These are phyloP conservation scores for Entonaema liquescens DNA, from an alignment of 495 filamentous ascomycete species.

Conservation along the genomic window DNA sequence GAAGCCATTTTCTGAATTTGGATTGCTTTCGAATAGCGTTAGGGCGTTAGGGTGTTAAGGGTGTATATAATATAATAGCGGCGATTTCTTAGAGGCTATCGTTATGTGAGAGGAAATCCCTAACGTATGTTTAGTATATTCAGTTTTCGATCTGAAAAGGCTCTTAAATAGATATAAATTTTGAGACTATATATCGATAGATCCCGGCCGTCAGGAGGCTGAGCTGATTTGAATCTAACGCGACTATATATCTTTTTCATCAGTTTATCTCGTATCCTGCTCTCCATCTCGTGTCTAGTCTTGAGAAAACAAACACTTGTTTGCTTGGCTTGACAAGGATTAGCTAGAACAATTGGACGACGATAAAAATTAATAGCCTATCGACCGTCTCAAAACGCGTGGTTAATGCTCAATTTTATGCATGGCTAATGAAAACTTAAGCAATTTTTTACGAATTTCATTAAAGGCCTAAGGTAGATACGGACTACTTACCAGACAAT, in stretches of 20 bases:
- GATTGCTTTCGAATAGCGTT: not conserved
- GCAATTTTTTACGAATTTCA: no score
- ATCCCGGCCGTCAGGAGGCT: conserved; percentile 3
- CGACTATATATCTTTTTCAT: not conserved
- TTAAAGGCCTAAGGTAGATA: no score
- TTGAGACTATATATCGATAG: not conserved
- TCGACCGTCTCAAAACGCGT: no score
- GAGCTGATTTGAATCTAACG: conserved; percentile 7
- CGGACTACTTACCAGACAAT: no score
- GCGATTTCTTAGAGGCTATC: no score
- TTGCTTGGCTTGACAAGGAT: conserved; percentile 1
- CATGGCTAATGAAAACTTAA: no score
- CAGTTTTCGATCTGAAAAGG: not conserved
- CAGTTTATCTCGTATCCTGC: conserved; percentile 28
- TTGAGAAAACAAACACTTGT: not conserved
- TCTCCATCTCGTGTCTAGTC: no score
- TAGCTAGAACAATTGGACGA: conserved; percentile 3
- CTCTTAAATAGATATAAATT: conserved; percentile 13
- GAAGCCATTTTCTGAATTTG: conserved; percentile 18
- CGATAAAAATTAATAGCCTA: no score
- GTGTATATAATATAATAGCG: no score
- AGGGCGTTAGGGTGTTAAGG: no score
- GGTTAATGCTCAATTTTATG: conserved; percentile 14
- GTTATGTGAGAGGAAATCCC: no score
- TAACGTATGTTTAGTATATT: not conserved